Evolutionary conservation across 1,139 yeast species (phyloP).

Genomic region (Pichia sp.): DNA sequence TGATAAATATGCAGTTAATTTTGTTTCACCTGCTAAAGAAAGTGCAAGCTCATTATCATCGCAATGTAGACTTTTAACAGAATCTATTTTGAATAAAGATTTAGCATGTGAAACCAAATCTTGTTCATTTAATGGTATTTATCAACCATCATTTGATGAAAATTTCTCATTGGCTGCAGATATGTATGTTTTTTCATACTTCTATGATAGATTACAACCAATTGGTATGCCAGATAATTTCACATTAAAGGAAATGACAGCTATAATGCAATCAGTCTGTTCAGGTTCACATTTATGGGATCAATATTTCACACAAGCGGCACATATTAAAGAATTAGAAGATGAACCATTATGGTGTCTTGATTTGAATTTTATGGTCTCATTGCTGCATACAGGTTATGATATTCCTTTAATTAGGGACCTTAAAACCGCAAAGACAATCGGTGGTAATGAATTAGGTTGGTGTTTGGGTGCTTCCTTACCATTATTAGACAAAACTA

Average conservation of each 20-base stretch:
- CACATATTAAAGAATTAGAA: slow-evolving; percentile 46
- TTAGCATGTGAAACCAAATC: slow-evolving; percentile 66
- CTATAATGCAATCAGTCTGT: slow-evolving; percentile 79
- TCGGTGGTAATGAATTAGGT: slow-evolving; percentile 84
- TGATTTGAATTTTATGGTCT: slow-evolving; percentile 83
- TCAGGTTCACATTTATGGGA: slow-evolving; percentile 70
- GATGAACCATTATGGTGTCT: slow-evolving; percentile 91
- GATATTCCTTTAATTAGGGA: slow-evolving; percentile 89
- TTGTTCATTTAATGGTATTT: slow-evolving; percentile 94
- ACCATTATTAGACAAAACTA: slow-evolving; percentile 68
- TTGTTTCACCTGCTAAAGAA: slow-evolving; percentile 59
- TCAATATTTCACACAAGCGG: slow-evolving; percentile 25
- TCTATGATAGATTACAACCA: slow-evolving; percentile 90
- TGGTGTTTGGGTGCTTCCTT: slow-evolving; percentile 99
- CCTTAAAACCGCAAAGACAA: slow-evolving; percentile 83
- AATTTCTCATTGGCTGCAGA: slow-evolving; percentile 68
- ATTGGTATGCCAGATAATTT: slow-evolving; percentile 91
- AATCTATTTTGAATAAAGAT: slow-evolving; percentile 75
- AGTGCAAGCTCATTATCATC: slow-evolving; percentile 39
- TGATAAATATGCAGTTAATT: slow-evolving; percentile 54
- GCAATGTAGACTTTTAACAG: slow-evolving; percentile 84
- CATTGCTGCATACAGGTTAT: slow-evolving; percentile 89
- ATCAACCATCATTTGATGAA: slow-evolving; percentile 82
- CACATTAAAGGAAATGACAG: slow-evolving; percentile 75
- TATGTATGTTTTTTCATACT: slow-evolving; percentile 84